phyloP scores from a whole-genome alignment of 2,329 filamentous ascomycete species.

The Dothiorella sarmentorum region DNA sequence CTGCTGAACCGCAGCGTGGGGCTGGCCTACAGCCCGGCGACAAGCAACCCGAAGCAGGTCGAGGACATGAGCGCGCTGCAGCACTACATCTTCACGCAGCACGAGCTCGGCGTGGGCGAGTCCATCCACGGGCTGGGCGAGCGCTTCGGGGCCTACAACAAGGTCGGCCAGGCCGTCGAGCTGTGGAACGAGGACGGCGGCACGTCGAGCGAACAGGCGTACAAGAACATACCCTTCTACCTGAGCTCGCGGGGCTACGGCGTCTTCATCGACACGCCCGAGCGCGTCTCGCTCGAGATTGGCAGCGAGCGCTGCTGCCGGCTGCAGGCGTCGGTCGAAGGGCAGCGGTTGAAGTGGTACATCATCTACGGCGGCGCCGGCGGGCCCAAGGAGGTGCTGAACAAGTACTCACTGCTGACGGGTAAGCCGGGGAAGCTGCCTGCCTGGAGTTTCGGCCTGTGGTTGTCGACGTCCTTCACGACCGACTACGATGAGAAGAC shows the following conservation, averaged over 20 bases:
- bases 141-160: constrained; percentile 72
- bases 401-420: constrained; percentile 64
- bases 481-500: constrained; percentile 69
- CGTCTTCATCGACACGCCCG: constrained; percentile 69
- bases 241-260: constrained; percentile 71
- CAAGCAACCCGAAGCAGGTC: constrained; percentile 52
- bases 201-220: constrained; percentile 66
- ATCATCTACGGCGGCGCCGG: constrained; percentile 68
- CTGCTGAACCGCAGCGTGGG: constrained; percentile 56
- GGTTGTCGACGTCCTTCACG: constrained; percentile 74
- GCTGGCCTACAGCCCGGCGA: constrained; percentile 54
- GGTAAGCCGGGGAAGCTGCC: constrained; percentile 64
- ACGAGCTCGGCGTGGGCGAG: constrained; percentile 53
- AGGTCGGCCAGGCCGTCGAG: constrained; percentile 66
- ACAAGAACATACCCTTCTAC: constrained; percentile 70
- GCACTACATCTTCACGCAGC: constrained; percentile 47
- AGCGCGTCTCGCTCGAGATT: constrained; percentile 67
- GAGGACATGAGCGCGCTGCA: constrained; percentile 46
- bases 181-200: constrained; percentile 63
- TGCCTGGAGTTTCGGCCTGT: constrained; percentile 72
- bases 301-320: constrained; percentile 70
- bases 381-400: constrained; percentile 66
- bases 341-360: constrained; percentile 69
- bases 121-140: constrained; percentile 72
- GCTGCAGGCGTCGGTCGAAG: constrained; percentile 66